A percentile compares a stretch with the other conserved stretches of the same genome.
Evolutionary conservation across 2,329 filamentous ascomycete species (phyloP).

Genomic region (Penicillium brasilianum): DNA sequence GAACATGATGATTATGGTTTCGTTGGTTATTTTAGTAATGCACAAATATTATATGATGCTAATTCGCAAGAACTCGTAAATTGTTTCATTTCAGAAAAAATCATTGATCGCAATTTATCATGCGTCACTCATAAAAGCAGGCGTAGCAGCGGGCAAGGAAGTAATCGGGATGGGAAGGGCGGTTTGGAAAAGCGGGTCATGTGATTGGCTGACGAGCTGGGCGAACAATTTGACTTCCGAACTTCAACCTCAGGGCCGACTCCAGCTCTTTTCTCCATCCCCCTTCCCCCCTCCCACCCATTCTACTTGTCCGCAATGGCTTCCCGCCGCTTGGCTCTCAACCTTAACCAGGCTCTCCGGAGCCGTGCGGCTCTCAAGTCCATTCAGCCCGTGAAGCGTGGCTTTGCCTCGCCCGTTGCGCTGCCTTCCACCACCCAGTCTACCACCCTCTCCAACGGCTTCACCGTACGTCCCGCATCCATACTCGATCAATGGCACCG

Average conservation of each 20-base stretch:
- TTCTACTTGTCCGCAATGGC: constrained; percentile 69
- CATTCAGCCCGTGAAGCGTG: constrained; percentile 77
- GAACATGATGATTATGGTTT: constrained; percentile 7
- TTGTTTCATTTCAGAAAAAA: too few relatives aligned
- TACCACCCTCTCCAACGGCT: constrained; percentile 94
- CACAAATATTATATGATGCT: not conserved
- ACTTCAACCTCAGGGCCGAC: constrained; percentile 47
- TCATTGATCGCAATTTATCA: not conserved
- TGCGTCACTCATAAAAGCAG: constrained; percentile 1
- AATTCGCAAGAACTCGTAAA: not conserved
- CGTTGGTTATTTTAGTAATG: not conserved
- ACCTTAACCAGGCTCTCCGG: constrained; percentile 88
- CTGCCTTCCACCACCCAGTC: constrained; percentile 83
- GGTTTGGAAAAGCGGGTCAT: constrained; percentile 50
- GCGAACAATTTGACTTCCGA: constrained; percentile 54
- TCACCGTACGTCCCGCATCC: constrained; percentile 70
- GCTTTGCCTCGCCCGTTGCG: constrained; percentile 83
- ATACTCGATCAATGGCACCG: constrained; percentile 26
- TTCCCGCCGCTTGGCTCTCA: constrained; percentile 95
- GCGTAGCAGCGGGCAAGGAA: constrained; percentile 29
- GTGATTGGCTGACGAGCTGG: constrained; percentile 49
- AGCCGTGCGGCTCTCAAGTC: constrained; percentile 82
- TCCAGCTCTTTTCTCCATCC: constrained; percentile 54
- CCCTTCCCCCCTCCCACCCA: constrained; percentile 50
- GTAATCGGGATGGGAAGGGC: constrained; percentile 42